phyloP scores from a whole-genome alignment of 129 eudicot genomes.

The Cynara cardunculus region DNA sequence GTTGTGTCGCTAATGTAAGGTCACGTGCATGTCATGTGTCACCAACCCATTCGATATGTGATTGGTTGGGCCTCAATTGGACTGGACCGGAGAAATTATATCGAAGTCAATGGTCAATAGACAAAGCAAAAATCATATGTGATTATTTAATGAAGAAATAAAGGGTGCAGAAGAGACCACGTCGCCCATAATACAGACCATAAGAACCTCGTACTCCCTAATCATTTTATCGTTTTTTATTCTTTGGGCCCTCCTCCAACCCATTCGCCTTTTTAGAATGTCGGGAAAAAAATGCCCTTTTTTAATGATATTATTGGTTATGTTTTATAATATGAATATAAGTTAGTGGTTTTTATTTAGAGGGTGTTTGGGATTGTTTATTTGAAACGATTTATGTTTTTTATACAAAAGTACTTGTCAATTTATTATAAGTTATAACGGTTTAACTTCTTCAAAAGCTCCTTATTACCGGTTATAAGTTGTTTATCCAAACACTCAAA shows the following conservation, averaged over 20 bases:
- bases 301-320: too few species aligned
- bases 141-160: constrained; percentile 20
- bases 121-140: not conserved
- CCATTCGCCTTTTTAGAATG: constrained; percentile 8
- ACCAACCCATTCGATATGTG: not conserved
- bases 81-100: not conserved
- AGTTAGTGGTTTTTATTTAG: too few species aligned
- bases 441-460: too few species aligned
- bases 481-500: too few species aligned
- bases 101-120: not conserved
- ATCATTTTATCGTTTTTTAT: constrained; percentile 3
- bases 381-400: too few species aligned
- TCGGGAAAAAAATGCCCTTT: constrained; percentile 8
- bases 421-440: too few species aligned
- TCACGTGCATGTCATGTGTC: too few species aligned
- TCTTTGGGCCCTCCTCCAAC: constrained; percentile 17
- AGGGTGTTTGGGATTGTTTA: too few species aligned
- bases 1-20: too few species aligned
- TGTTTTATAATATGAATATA: too few species aligned
- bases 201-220: constrained; percentile 32
- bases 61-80: constrained; percentile 7
- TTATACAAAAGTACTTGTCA: too few species aligned
- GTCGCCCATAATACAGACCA: constrained; percentile 33
- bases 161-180: constrained; percentile 20
- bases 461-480: too few species aligned